Evolutionary conservation across 1,284 basidiomycete species (phyloP).

Genomic region (Ganoderma resinaceum): DNA sequence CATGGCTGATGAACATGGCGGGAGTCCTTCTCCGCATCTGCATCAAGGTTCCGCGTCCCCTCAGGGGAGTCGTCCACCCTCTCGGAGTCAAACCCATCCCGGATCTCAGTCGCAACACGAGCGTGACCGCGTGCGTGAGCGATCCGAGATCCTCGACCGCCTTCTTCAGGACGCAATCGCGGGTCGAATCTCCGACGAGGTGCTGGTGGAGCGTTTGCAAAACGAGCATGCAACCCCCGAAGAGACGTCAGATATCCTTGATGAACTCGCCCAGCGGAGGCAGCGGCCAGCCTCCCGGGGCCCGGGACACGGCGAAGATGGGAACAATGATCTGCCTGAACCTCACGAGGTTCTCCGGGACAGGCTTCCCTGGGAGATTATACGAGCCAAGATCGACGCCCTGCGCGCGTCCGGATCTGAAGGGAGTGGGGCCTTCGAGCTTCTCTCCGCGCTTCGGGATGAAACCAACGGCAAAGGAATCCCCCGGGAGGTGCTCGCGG

Average conservation of each 20-base stretch:
- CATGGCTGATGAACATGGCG: neutral
- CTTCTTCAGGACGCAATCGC: neutral
- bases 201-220: neutral
- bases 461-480: neutral
- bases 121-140: neutral
- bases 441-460: neutral
- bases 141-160: neutral
- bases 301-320: no score
- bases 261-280: no score
- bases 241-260: no score
- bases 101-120: neutral
- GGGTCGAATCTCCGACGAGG: neutral
- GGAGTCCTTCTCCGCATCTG: no score
- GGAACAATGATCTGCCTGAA: no score
- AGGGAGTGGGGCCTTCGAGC: fast-evolving
- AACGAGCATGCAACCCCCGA: neutral
- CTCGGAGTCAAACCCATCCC: neutral
- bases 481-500: neutral
- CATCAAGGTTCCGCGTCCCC: no score
- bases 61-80: no score
- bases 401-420: neutral
- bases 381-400: neutral
- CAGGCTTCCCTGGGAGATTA: neutral
- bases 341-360: neutral
- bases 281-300: neutral